Evolutionary conservation across 1,139 yeast genomes (phyloP).

Genomic region (Yarrowia galli): DNA sequence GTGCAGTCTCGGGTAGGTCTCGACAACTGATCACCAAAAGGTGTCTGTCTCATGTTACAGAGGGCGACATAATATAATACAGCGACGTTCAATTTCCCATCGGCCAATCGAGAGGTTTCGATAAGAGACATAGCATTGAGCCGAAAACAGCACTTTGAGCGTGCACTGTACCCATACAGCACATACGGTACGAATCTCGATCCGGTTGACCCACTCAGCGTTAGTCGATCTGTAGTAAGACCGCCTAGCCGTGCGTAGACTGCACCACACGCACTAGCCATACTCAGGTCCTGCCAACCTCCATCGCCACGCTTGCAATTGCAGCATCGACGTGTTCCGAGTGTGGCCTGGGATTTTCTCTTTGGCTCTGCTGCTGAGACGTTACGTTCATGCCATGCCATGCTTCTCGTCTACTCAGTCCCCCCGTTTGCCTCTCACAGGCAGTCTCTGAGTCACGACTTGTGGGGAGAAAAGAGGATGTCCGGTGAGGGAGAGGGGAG

Average conservation of each 20-base stretch:
- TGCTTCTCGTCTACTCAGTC: conserved; percentile 37
- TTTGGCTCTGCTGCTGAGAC: conserved; percentile 6
- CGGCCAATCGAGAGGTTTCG: neutral
- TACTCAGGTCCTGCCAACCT: conserved; percentile 32
- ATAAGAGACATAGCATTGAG: neutral
- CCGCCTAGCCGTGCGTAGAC: neutral
- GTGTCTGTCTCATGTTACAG: neutral
- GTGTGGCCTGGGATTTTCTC: conserved; percentile 8
- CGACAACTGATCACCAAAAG: neutral
- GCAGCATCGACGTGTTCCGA: conserved; percentile 7
- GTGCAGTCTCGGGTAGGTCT: too few relatives aligned
- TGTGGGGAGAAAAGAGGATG: conserved; percentile 14
- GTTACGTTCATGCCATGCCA: conserved; percentile 24
- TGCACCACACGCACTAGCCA: conserved; percentile 1
- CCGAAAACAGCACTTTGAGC: too few relatives aligned
- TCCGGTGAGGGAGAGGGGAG: neutral
- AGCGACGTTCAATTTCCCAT: neutral
- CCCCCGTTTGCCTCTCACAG: conserved; percentile 36
- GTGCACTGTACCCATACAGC: too few relatives aligned
- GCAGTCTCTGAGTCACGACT: conserved; percentile 36
- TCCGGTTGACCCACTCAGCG: neutral
- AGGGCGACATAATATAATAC: neutral
- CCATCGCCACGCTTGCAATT: conserved; percentile 21
- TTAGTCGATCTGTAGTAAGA: neutral
- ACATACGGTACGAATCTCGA: too few relatives aligned